phyloP scores from a whole-genome alignment of 768 basidiomycete genomes.

The Xerocomellus chrysenteron region DNA sequence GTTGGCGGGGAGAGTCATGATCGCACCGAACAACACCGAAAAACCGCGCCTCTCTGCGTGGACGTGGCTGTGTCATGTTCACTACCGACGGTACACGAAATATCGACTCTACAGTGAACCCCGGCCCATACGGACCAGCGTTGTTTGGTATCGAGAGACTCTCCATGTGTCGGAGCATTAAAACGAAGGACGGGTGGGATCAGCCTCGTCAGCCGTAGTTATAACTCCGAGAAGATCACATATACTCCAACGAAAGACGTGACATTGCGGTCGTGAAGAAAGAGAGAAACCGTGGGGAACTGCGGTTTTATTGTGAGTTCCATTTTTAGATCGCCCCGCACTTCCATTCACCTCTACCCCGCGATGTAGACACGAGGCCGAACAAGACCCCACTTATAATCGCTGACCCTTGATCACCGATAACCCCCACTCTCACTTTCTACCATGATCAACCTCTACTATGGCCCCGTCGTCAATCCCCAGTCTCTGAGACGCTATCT shows the following conservation, averaged over 20 bases:
- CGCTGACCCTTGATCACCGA: background rate
- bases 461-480: conserved; percentile 60
- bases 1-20: conserved; percentile 36
- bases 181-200: conserved; percentile 72
- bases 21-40: background rate
- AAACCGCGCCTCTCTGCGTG: background rate
- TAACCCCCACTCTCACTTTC: background rate
- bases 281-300: too few relatives aligned
- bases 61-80: conserved; percentile 16
- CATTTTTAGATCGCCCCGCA: too few relatives aligned
- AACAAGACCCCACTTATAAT: conserved; percentile 4
- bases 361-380: background rate
- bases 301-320: too few relatives aligned
- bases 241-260: too few relatives aligned
- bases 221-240: conserved; percentile 60
- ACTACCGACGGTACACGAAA: background rate
- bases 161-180: conserved; percentile 77
- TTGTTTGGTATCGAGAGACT: conserved; percentile 62
- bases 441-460: conserved; percentile 41
- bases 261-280: too few relatives aligned
- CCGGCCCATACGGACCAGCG: conserved; percentile 29
- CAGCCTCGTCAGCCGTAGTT: conserved; percentile 77
- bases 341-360: too few relatives aligned
- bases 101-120: conserved; percentile 37
- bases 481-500: conserved; percentile 41